Evolutionary conservation across 164 flowering plant genomes (phyloP), one percentile per base, ranked within the genome.

Genomic region (Kalanchoe fedtschenkoi): DNA sequence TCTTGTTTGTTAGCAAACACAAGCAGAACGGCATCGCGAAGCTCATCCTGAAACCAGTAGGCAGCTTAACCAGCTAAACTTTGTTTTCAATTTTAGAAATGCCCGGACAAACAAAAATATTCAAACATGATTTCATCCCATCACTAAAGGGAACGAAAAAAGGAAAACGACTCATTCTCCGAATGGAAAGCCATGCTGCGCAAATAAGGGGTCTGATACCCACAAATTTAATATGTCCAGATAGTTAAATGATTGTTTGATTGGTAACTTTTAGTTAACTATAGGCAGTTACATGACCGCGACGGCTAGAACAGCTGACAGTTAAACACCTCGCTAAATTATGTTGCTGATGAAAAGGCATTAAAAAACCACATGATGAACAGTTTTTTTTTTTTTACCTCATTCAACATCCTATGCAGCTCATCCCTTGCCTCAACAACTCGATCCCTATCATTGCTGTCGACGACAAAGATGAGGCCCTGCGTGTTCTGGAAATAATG

Each of bases 1-100:
- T 92, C 98, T 73, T 92, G 98, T 69, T 92, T 92, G 96, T 92
- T 92, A 34, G 98, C 98, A 78, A 92, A 92, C 28, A 76, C 80
- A 55, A 76, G 77, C 69, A 76, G 55, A 47, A 76, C 80, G 55
- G 88, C 86, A 66, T 81, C 88, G 26, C 84, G 70, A 63, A 83
- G 75, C 66, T 83, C 88, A 69, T 83, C 88, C 88, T 83, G 81
- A 39, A 68, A 68, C 56, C 62, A 72, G 28, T 7, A 13, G 32
- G 21, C 3, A 53, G 14, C 46, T 13, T 1, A 42, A 1, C 17
- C 46, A 5, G 14, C 46, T 19, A 42, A 1, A 19, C 46, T 42
- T 15, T 15, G 17, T 42, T 42, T 55, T 28, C 59, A 14, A 28
- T 26, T 4, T 30, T 4, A 13, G 10, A 10, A 56, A 29, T 10